Evolutionary conservation across 108 stramenopile species (phyloP), one percentile per base, ranked within the genome.

Genomic region (Nitzschia palea): DNA sequence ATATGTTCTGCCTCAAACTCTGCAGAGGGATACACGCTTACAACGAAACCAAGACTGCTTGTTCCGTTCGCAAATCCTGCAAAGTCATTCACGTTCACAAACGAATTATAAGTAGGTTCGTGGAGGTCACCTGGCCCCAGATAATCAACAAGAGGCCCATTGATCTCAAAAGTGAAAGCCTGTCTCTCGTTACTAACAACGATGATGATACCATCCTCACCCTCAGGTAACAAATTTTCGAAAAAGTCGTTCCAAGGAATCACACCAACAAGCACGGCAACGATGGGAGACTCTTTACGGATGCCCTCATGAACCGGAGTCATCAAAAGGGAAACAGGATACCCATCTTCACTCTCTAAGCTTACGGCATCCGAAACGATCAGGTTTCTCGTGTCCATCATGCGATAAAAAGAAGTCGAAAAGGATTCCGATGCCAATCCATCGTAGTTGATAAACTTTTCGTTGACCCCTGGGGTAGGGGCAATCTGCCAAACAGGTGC

Each of bases 61-160:
- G n/a, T 18, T 23, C 6, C n/a, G 6, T 23, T 18, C 20, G 6
- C 50, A 8, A 23, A 22, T 8, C 12, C 6, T 6, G 27, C 28
- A 33, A 33, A 32, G 3, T 29, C 54, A 14, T 10, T 55, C 27
- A 20, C 25, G 5, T 25, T 31, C 8, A 29, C 62, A 25, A 30
- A 50, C 28, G 15, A 14, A 30, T 63, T 26, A 27, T 63, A 47
- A 15, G 0, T 73, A 22, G 40, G 22, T 30, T 86, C 80, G 55
- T 84, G 82, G 18, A 64, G 36, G 55, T 83, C 82, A 17, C 82
- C 82, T 23, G 58, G 61, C 0, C 86, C 86, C 47, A 86, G 28
- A 17, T 79, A 70, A 0, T 47, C 44, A 4, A 75, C 62, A 3
- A 17, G 20, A 1, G 44, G 59, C 12, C 59, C 62, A 28, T 55